Evolutionary conservation across 2,329 filamentous ascomycete genomes (phyloP), one percentile per base, ranked within the genome.

Genomic region (Aspergillus udagawae): DNA sequence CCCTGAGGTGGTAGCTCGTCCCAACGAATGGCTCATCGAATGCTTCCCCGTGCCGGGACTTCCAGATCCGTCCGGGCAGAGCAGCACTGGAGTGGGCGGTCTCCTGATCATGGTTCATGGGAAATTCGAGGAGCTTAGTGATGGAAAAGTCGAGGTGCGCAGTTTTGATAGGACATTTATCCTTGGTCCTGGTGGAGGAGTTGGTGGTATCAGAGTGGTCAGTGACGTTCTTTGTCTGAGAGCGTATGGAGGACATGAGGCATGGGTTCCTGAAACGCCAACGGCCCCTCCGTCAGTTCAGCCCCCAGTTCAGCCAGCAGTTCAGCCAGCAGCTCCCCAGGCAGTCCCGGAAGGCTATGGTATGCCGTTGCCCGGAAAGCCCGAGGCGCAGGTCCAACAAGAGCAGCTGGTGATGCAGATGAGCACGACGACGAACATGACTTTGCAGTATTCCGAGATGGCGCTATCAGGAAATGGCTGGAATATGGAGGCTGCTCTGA

Each of bases 121-220:
- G 60, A 89, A 93, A 67, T 95, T 91, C 59, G 86, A 93, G 51
- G 92, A 96, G 69, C 78, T 87, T 20, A 82, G 80, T 23, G 78
- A 81, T 50, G 80, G 83, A 48, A 82, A 82, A 47, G 80, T 85
- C 41, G 84, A 86, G 64, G 75, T 73, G 10, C 86, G 91, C 59
- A 91, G 88, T 71, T 96, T 96, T 73, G 91, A 92, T 54, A 86
- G 92, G 52, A 89, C 85, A 0, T 91, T 95, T 69, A 78, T 92
- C 44, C 80, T 96, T 20, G 90, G 90, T 0, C 91, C 91, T 1
- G 90, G 89, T 32, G 82, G 81, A 35, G 84, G 85, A 0, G 81
- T 85, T 4, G 79, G 81, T 49, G 84, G 85, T 20, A 82, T 95
- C 55, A 84, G 91, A 50, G 88, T 96, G 41, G 81, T 92, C 62